Base-by-base conservation (phyloP, 176 grass and related monocot genomes). In the Paspalum notatum region DNA sequence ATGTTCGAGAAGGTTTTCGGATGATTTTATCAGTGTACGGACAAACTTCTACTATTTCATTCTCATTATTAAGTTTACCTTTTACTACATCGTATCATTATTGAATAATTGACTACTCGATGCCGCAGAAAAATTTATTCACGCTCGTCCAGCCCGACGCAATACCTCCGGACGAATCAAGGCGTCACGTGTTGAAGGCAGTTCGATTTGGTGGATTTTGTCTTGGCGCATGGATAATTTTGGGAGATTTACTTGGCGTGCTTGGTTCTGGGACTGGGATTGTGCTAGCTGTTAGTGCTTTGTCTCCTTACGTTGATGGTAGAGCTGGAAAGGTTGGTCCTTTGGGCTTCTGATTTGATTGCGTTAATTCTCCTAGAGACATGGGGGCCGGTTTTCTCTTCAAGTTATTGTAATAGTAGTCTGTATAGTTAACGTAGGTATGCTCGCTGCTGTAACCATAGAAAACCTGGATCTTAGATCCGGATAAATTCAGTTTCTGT, bases 171-270 rank as follows among this genome's bases (percentile, higher is more conserved):
- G 53, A 67, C 7, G 48, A 79, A 42, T 21, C 67, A 11, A 4
- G 0, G 6, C 5, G 32, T 26, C 20, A 79, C 43, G n/a, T 55
- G 41, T 1, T 25, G 20, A 65, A 40, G 49, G 62, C 62, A 55
- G 32, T 48, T 66, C 37, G 62, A 25, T 9, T 79, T 67, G 32
- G 62, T 55, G 77, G 77, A 20, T 41, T 80, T 5, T 56, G 48
- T 56, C n/a, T 55, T 24, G 77, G 63, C 55, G 26, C 60, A 37
- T 37, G 32, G 26, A 37, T 62, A 7, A 62, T 62, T 17, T 62
- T 62, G 14, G 60, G 60, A 62, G 60, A 62, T 62, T 37, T 38
- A 25, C 32, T 62, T 38, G 60, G 26, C 60, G 60, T 62, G 13
- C 37, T 37, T 37, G 60, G 26, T 37, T 38, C 60, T 16, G 60